A percentile compares a stretch with the other conserved stretches of the same genome.
Conservation (phyloP, 495 filamentous ascomycete genomes). For the Aspergillus panamensis region DNA sequence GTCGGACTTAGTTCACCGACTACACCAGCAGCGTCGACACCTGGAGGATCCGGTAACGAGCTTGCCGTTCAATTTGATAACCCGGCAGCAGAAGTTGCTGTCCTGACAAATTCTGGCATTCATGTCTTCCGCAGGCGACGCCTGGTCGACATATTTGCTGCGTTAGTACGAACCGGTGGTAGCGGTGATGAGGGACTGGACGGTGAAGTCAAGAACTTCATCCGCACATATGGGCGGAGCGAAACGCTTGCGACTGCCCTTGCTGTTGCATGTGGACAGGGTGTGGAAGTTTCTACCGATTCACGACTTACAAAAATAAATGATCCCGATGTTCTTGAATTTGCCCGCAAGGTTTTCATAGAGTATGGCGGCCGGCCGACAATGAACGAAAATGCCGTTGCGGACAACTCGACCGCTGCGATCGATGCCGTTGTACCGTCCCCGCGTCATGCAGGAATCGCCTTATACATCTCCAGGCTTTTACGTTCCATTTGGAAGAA, state of each 20-base stretch:
- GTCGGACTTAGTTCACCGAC: slow-evolving; percentile 69
- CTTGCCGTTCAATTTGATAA: slow-evolving; percentile 90
- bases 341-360: slow-evolving; percentile 81
- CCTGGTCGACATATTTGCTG: slow-evolving; percentile 89
- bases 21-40: slow-evolving; percentile 63
- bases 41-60: slow-evolving; percentile 90
- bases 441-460: slow-evolving; percentile 80
- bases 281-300: slow-evolving; percentile 69
- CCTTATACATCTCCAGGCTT: slow-evolving; percentile 80
- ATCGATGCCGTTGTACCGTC: slow-evolving; percentile 83
- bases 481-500: slow-evolving; percentile 83
- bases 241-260: slow-evolving; percentile 88
- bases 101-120: slow-evolving; percentile 86
- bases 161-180: slow-evolving; percentile 64
- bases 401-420: slow-evolving; percentile 56
- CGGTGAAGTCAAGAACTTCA: slow-evolving; percentile 75
- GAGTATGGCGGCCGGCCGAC: slow-evolving; percentile 82
- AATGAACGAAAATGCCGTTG: slow-evolving; percentile 64
- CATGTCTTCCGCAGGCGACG: slow-evolving; percentile 78
- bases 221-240: slow-evolving; percentile 73
- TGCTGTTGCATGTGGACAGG: slow-evolving; percentile 94
- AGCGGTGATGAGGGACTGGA: slow-evolving; percentile 74
- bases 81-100: slow-evolving; percentile 73
- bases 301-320: slow-evolving; percentile 63
- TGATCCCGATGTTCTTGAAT: slow-evolving; percentile 79